Evolutionary conservation across 2,329 filamentous ascomycete genomes (phyloP).

Genomic region (Phaeophleospora eucalypticola): DNA sequence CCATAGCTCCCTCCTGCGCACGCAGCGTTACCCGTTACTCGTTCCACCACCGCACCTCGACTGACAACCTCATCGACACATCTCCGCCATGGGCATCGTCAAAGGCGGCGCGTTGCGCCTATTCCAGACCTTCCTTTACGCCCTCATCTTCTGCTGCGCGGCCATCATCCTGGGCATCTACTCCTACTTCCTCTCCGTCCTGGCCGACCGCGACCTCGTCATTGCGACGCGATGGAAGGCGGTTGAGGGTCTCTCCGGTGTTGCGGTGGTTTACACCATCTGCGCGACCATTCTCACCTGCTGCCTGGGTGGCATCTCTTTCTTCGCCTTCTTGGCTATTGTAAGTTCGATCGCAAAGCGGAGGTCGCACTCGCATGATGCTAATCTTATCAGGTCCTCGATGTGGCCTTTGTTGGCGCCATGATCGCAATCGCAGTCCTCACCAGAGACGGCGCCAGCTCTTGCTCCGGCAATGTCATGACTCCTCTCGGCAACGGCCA

Average conservation of each 20-base stretch:
- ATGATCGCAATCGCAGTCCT: constrained; percentile 80
- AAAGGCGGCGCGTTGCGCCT: constrained; percentile 62
- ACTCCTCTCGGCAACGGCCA: constrained; percentile 67
- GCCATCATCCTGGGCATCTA: constrained; percentile 65
- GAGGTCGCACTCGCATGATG: background rate
- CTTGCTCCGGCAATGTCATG: constrained; percentile 60
- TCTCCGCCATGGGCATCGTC: constrained; percentile 32
- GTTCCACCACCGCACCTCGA: no score
- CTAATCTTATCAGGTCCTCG: constrained; percentile 50
- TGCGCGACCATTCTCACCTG: constrained; percentile 70
- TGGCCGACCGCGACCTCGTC: constrained; percentile 58
- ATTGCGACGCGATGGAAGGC: constrained; percentile 62
- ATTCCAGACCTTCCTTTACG: constrained; percentile 65
- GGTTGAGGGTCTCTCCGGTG: constrained; percentile 64
- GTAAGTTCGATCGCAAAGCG: constrained; percentile 4
- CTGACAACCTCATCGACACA: background rate
- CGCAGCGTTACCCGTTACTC: no score
- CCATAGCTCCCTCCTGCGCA: background rate
- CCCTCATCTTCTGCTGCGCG: constrained; percentile 68
- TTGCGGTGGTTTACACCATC: constrained; percentile 69
- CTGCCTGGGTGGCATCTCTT: constrained; percentile 68
- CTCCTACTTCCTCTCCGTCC: constrained; percentile 74
- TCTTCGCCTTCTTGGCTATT: constrained; percentile 70
- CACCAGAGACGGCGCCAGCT: constrained; percentile 63
- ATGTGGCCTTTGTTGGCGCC: constrained; percentile 68